A percentile compares a stretch with the other conserved stretches of the same genome.
Evolutionary conservation across 2,329 filamentous ascomycete species (phyloP).

Genomic region (Colletotrichum sp.): DNA sequence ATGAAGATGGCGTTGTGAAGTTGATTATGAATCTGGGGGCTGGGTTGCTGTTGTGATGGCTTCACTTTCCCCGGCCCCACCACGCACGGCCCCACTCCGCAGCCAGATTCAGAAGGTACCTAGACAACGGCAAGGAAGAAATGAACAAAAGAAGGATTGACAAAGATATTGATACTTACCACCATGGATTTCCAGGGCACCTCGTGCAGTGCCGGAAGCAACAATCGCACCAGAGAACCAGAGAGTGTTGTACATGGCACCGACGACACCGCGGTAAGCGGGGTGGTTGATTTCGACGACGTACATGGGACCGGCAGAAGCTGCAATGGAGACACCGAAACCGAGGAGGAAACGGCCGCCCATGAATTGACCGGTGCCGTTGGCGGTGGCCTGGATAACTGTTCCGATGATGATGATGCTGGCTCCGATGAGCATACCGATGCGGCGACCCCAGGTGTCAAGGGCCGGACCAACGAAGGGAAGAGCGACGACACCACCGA

Average conservation of each 20-base stretch:
- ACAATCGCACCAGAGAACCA: constrained; percentile 57
- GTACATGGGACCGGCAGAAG: constrained; percentile 51
- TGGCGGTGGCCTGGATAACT: constrained; percentile 48
- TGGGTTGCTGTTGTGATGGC: not conserved
- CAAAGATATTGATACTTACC: constrained; percentile 42
- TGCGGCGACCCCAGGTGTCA: constrained; percentile 51
- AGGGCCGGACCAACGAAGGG: constrained; percentile 51
- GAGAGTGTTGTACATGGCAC: constrained; percentile 47
- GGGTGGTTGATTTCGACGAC: constrained; percentile 53
- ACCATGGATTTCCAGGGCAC: constrained; percentile 41
- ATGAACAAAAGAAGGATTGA: accelerated
- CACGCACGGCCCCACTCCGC: not conserved
- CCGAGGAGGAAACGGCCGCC: constrained; percentile 67
- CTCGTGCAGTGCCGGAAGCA: constrained; percentile 53
- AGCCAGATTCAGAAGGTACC: too few species aligned
- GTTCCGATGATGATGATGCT: constrained; percentile 48
- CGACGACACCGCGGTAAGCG: constrained; percentile 48
- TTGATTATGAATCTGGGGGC: not conserved
- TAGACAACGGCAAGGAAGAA: not conserved
- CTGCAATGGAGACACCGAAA: constrained; percentile 56
- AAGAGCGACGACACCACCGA: constrained; percentile 52
- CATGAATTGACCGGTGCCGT: constrained; percentile 47
- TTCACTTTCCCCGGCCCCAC: not conserved
- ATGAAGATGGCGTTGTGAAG: not conserved
- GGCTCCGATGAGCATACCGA: constrained; percentile 50